phyloP scores from a whole-genome alignment of 345 rosid genomes.

The Erodium maritimum region DNA sequence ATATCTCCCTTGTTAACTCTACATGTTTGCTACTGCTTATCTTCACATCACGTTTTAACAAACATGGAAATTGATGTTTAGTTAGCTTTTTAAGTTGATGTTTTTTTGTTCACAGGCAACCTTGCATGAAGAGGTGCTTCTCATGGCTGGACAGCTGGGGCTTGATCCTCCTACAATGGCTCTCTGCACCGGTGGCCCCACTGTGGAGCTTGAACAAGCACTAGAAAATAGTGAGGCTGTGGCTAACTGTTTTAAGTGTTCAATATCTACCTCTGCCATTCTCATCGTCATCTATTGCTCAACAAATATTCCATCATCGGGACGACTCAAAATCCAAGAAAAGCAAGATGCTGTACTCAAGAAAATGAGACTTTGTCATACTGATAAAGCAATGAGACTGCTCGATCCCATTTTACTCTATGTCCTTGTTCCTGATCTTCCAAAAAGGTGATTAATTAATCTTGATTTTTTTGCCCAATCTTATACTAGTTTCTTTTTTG shows the following conservation, averaged over 20 bases:
- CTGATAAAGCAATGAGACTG: conserved; percentile 14
- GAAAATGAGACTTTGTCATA: conserved; percentile 28
- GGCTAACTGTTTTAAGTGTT: conserved; percentile 60
- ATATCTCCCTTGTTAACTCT: no score
- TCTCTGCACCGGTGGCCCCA: conserved; percentile 44
- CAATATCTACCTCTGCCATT: conserved; percentile 59
- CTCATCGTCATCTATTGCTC: conserved; percentile 68
- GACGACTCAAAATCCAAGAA: conserved; percentile 48
- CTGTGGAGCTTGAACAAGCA: conserved; percentile 70
- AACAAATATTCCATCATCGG: conserved; percentile 31
- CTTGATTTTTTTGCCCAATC: background rate
- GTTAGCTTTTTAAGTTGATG: background rate
- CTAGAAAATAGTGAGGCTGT: conserved; percentile 84
- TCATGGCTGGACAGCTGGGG: conserved; percentile 98
- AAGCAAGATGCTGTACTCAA: conserved; percentile 40
- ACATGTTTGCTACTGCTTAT: no score
- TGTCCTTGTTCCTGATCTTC: conserved; percentile 76
- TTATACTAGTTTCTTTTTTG: no score
- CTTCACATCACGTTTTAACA: background rate
- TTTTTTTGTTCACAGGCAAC: conserved; percentile 42
- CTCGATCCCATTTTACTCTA: conserved; percentile 53
- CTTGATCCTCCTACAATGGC: conserved; percentile 86
- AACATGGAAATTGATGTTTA: no score
- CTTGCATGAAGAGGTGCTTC: conserved; percentile 63
- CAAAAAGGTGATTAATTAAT: conserved; percentile 55